phyloP scores from a whole-genome alignment of 1,284 basidiomycete genomes.

The Coniferiporia weirii region DNA sequence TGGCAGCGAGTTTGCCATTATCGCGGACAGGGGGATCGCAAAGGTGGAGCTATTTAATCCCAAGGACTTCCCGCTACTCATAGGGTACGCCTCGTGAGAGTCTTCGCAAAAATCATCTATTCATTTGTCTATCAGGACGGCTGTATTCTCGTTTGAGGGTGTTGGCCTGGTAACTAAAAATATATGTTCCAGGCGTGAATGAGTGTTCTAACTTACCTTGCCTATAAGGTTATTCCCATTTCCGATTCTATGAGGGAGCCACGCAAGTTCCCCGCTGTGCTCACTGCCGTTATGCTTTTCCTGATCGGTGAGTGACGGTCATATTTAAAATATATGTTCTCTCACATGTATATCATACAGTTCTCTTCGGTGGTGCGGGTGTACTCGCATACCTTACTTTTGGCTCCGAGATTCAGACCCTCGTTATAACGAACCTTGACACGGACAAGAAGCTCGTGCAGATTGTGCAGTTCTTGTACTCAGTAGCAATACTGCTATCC shows the following conservation, averaged over 20 bases:
- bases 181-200: not conserved
- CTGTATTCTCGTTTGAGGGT: slow-evolving; percentile 98
- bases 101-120: slow-evolving; percentile 7
- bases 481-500: slow-evolving; percentile 91
- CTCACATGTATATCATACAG: slow-evolving; percentile 30
- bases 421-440: slow-evolving; percentile 93
- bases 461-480: slow-evolving; percentile 83
- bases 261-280: slow-evolving; percentile 82
- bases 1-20: slow-evolving; percentile 67
- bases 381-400: slow-evolving; percentile 86
- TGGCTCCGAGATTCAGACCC: slow-evolving; percentile 84
- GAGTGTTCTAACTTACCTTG: slow-evolving; percentile 5
- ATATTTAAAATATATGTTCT: not conserved
- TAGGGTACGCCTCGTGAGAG: slow-evolving; percentile 57
- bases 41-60: slow-evolving; percentile 87
- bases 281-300: slow-evolving; percentile 89
- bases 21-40: slow-evolving; percentile 68
- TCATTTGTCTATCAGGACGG: slow-evolving; percentile 49
- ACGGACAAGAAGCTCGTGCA: slow-evolving; percentile 85
- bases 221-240: slow-evolving; percentile 79
- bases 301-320: slow-evolving; percentile 48
- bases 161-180: slow-evolving; percentile 75
- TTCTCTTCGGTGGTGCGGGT: slow-evolving; percentile 90
- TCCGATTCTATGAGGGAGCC: slow-evolving; percentile 96
- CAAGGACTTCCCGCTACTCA: slow-evolving; percentile 85